Base-by-base conservation (phyloP, 192 early-diverging fungal species). In the Coemansia sp. region DNA sequence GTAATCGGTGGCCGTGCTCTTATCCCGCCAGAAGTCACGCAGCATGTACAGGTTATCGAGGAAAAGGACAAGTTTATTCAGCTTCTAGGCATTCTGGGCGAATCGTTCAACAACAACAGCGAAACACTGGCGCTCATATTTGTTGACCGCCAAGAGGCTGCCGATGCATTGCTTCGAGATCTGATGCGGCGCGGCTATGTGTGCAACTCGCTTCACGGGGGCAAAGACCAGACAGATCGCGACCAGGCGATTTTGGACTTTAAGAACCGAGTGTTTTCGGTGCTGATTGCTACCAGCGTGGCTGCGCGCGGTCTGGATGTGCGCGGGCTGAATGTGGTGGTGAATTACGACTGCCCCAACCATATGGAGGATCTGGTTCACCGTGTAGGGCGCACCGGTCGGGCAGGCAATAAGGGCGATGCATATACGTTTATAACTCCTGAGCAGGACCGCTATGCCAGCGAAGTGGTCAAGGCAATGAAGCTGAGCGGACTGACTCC, bases 351-450 rank as follows among this genome's bases (percentile, higher is more conserved):
- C 56, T 90, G 91, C 42, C 97, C 97, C 8, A 93, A 94, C 74
- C 93, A 99, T 51, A 90, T 94, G 84, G 97, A 99, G 57, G 97
- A 99, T 49, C 93, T 98, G 71, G 93, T 99, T 2, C 97, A 99
- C 72, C 93, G 97, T 40, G 93, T 96, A 14, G 97, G 97, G 6
- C 83, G 97, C 36, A 99, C 97, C 0, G 97, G 97, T 31, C 89
- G 97, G 41, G 97, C 97, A 0, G 97, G 97, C 45, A 93, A 96
- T 70, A 98, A 92, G 64, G 97, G 97, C 40, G 91, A 90, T 6
- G 94, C 97, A 0, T 95, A 90, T 58, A 97, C 97, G 0, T 99
- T 98, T 63, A 88, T 99, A 51, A 90, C 90, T 1, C 90, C 90
- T 6, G 90, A 94, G 32, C 95, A 99, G 62, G 95, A 95, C 43